These are phyloP conservation scores for Fusarium sacchari DNA, from an alignment of 2,329 filamentous ascomycete species.

Conservation along the genomic window DNA sequence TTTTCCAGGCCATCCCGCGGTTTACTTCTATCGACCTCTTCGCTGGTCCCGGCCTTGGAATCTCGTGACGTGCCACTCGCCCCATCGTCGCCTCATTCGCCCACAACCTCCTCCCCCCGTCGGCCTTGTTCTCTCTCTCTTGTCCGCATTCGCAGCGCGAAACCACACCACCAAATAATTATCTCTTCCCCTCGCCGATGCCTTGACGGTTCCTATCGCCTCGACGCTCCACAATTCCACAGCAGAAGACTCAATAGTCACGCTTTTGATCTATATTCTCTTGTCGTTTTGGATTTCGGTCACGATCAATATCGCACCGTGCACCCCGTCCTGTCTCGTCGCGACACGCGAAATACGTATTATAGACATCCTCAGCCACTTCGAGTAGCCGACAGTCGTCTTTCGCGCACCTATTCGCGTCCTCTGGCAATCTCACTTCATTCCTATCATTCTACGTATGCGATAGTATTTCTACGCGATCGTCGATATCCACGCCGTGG, in stretches of 20 bases:
- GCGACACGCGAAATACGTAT: slow-evolving; percentile 44
- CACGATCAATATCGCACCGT: slow-evolving; percentile 38
- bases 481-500: slow-evolving; percentile 71
- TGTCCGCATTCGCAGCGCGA: slow-evolving; percentile 43
- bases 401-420: slow-evolving; percentile 29
- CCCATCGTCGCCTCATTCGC: slow-evolving; percentile 44
- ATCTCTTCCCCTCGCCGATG: slow-evolving; percentile 41
- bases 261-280: slow-evolving; percentile 12
- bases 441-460: slow-evolving; percentile 45
- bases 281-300: slow-evolving; percentile 20
- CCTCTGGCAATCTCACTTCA: slow-evolving; percentile 3
- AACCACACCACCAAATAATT: slow-evolving; percentile 40
- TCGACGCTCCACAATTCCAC: slow-evolving; percentile 32
- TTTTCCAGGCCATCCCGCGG: slow-evolving; percentile 25
- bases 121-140: slow-evolving; percentile 30
- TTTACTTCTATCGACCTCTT: slow-evolving; percentile 27
- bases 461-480: slow-evolving; percentile 56
- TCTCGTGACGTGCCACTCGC: slow-evolving; percentile 44
- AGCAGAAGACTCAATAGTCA: slow-evolving; percentile 2
- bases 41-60: slow-evolving; percentile 33
- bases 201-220: slow-evolving; percentile 36
- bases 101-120: slow-evolving; percentile 30
- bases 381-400: slow-evolving; percentile 28
- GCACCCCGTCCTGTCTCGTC: slow-evolving; percentile 37
- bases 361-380: slow-evolving; percentile 27